Evolutionary conservation across 441 rosid species (phyloP).

Genomic region (Macaranga tanarius): DNA sequence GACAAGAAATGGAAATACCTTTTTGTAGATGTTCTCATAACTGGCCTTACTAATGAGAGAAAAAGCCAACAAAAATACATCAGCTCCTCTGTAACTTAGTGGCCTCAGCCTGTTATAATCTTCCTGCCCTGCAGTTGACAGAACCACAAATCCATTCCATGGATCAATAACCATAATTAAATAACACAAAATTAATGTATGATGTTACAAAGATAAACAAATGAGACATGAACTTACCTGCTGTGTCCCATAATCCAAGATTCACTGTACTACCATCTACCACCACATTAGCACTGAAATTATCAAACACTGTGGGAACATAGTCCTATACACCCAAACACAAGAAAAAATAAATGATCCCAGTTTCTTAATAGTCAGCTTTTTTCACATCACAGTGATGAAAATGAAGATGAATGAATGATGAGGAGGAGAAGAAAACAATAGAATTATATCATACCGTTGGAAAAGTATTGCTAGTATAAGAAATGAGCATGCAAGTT

Average conservation of each 20-base stretch:
- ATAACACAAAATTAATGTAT: too few species aligned
- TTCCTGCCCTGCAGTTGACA: conserved; percentile 62
- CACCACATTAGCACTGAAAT: conserved; percentile 72
- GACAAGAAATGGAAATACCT: conserved; percentile 37
- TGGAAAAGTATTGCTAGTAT: conserved; percentile 52
- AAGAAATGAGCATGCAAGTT: conserved; percentile 59
- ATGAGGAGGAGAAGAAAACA: background rate
- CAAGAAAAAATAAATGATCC: background rate
- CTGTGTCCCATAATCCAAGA: conserved; percentile 72
- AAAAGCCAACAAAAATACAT: conserved; percentile 78
- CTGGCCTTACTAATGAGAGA: conserved; percentile 81
- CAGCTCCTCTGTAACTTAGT: conserved; percentile 92
- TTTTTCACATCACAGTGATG: too few species aligned
- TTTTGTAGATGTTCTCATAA: conserved; percentile 74
- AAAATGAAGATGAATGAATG: too few species aligned
- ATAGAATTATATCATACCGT: conserved; percentile 27
- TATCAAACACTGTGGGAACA: conserved; percentile 76
- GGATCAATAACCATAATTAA: background rate
- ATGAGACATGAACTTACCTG: conserved; percentile 37
- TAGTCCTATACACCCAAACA: conserved; percentile 50
- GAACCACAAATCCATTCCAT: background rate
- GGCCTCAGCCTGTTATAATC: conserved; percentile 91
- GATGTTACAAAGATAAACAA: background rate
- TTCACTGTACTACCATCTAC: conserved; percentile 70
- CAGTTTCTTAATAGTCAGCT: background rate